Conservation (phyloP, 306 rosid genomes). For the Glycine latifolia region DNA sequence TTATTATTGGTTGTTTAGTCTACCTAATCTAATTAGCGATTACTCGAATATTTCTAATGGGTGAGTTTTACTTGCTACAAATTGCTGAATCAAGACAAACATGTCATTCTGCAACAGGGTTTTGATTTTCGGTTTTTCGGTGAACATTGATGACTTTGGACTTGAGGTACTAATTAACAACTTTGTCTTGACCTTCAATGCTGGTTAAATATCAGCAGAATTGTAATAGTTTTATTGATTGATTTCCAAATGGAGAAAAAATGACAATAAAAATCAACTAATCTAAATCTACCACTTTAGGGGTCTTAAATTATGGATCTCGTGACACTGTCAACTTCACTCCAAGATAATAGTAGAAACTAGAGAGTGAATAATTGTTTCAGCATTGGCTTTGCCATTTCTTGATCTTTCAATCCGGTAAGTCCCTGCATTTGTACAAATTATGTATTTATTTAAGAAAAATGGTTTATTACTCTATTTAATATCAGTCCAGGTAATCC, state of each 20-base stretch:
- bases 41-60: neutral
- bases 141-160: neutral
- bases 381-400: neutral
- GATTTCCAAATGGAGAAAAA: neutral
- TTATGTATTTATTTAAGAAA: neutral
- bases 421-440: neutral
- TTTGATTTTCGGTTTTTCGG: neutral
- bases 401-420: neutral
- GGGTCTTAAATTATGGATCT: constrained; percentile 9
- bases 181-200: constrained; percentile 7
- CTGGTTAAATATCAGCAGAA: neutral
- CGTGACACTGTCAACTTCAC: neutral
- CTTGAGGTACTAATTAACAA: neutral
- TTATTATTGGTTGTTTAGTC: neutral
- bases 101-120: constrained; percentile 23
- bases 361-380: neutral
- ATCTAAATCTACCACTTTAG: neutral
- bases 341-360: neutral
- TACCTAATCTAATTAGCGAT: neutral
- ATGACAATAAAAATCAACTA: neutral
- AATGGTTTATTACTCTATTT: no score
- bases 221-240: neutral
- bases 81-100: constrained; percentile 14
- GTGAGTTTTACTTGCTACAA: neutral
- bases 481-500: no score